These are phyloP conservation scores for Cryptosporidium bovis DNA, from an alignment of 169 alveolate species.

Conservation along the genomic window DNA sequence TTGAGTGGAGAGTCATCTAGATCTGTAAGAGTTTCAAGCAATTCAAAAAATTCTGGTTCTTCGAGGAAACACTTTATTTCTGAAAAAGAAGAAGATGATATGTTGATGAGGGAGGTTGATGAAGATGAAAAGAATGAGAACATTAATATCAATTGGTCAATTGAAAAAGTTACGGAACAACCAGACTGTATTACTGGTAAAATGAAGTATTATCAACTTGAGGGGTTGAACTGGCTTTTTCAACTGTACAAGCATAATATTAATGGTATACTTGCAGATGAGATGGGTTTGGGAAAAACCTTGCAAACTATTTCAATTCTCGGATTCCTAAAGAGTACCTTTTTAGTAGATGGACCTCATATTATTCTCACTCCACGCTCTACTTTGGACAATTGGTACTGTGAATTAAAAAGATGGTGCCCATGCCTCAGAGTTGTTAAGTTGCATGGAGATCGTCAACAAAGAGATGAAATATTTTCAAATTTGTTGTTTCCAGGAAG, in stretches of 20 bases:
- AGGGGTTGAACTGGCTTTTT: slow-evolving; percentile 89
- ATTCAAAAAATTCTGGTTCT: neutral
- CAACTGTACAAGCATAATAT: slow-evolving; percentile 83
- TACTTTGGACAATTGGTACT: slow-evolving; percentile 86
- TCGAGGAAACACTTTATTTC: slow-evolving; percentile 58
- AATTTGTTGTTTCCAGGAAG: slow-evolving; percentile 79
- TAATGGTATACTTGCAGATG: slow-evolving; percentile 93
- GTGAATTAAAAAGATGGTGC: slow-evolving; percentile 87
- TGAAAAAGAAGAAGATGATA: slow-evolving; percentile 73
- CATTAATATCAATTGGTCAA: slow-evolving; percentile 12
- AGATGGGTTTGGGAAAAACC: slow-evolving; percentile 93
- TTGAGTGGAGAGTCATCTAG: slow-evolving; percentile 30
- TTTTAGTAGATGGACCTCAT: slow-evolving; percentile 80
- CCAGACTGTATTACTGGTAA: slow-evolving; percentile 81
- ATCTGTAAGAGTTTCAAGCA: neutral
- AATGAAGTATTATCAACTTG: slow-evolving; percentile 86
- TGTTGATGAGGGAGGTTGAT: slow-evolving; percentile 47
- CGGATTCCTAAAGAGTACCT: slow-evolving; percentile 78
- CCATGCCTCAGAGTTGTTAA: slow-evolving; percentile 86
- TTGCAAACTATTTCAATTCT: slow-evolving; percentile 87
- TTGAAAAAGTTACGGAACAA: slow-evolving; percentile 45
- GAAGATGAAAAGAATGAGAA: slow-evolving; percentile 8
- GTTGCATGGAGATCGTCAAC: slow-evolving; percentile 87
- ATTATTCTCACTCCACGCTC: slow-evolving; percentile 85
- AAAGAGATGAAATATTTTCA: slow-evolving; percentile 85